Base-by-base conservation (phyloP, 148 eudicot genomes). In the Mesembryanthemum crystallinum region DNA sequence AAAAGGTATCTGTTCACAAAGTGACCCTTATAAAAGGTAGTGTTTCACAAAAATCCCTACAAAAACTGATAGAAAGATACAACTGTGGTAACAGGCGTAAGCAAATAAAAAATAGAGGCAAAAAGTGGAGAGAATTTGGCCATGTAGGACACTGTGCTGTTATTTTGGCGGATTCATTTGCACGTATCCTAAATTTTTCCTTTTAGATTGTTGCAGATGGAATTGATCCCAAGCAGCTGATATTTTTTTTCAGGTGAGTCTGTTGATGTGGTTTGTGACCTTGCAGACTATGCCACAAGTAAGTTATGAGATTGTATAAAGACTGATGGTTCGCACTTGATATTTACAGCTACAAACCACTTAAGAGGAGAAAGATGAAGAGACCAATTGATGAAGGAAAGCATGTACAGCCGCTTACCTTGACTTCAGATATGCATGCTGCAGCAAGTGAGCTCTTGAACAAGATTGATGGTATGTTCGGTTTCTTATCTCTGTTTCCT, bases 221-320 rank as follows among this genome's bases (percentile, higher is more conserved):
- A 71, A 82, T 89, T 81, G 91, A 92, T 83, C 92, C 89, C 69
- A 87, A 86, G 84, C 86, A 83, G 77, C 89, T 88, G 71, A 88
- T 91, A 13, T 90, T 95, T 83, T 83, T 77, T 77, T 80, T 80
- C 71, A 87, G 97, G 99, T 91, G 81, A 78, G 89, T 64, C 55
- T 51, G 45, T 52, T 30, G 29, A 65, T 27, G 14, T 64, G 33
- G 28, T 9, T 10, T 32, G 11, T 35, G 28, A 61, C 67, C 15
- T 76, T 21, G 33, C 13, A 69, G 43, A 76, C 35, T n/a, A 30
- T 30, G 62, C 72, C 52, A 60, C 18, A n/a, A 20, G 43, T 21
- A 47, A 23, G 64, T 39, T 52, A 13, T 62, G 58, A 23, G 4
- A 37, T 63, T 64, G 47, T 69, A 42, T 39, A 8, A 64, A 9